Evolutionary conservation across 495 filamentous ascomycete species (phyloP).

Genomic region (Penicillium argentinense): DNA sequence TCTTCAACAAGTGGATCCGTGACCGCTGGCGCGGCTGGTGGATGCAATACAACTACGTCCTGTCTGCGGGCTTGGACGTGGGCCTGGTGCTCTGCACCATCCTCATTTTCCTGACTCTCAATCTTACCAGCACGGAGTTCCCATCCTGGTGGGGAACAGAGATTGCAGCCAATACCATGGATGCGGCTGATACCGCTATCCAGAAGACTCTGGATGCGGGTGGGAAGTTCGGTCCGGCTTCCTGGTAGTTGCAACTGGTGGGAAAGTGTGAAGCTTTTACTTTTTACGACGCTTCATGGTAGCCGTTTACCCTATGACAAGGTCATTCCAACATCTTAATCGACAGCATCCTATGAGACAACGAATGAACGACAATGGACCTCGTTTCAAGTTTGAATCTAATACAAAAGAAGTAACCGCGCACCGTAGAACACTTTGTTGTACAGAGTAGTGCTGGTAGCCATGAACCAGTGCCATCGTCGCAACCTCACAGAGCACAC

Average conservation of each 20-base stretch:
- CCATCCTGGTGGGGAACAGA: conserved; percentile 69
- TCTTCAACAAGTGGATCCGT: conserved; percentile 67
- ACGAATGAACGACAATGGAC: no score
- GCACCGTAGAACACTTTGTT: no score
- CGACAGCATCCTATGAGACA: no score
- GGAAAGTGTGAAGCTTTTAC: no score
- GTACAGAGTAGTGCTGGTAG: no score
- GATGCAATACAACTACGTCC: conserved; percentile 77
- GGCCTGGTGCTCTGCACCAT: conserved; percentile 66
- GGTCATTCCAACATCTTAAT: no score
- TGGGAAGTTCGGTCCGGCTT: conserved; percentile 59
- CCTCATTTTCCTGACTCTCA: conserved; percentile 69
- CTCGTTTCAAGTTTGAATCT: no score
- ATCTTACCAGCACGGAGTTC: conserved; percentile 48
- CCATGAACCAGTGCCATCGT: no score
- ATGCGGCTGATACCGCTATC: conserved; percentile 40
- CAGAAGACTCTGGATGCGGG: conserved; percentile 37
- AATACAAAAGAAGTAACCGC: no score
- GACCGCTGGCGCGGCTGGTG: conserved; percentile 67
- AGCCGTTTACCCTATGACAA: no score
- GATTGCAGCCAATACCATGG: conserved; percentile 45
- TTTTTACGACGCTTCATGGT: no score
- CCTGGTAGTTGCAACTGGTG: conserved; percentile 44
- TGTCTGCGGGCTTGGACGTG: conserved; percentile 68
- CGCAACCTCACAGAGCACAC: no score